Base-by-base conservation (phyloP, 306 rosid species). In the Castanea sativa region DNA sequence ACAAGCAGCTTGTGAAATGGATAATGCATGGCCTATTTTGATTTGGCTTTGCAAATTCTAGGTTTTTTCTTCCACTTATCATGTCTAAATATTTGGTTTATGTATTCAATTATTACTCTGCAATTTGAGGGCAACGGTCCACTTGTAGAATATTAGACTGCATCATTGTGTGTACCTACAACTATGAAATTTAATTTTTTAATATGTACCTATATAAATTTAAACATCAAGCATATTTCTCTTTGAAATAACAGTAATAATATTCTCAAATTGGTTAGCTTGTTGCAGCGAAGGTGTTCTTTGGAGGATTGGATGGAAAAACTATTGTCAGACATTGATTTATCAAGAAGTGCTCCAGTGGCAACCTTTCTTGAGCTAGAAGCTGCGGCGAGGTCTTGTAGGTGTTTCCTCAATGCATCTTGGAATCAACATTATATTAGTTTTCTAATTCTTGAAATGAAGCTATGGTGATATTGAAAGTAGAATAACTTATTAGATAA, bases 341-440 rank as follows among this genome's bases (percentile, higher is more conserved):
- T 92, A 79, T 92, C 99, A 61, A 89, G 99, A 90, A 95, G 97
- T 90, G 92, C 86, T 35, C 85, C 87, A 16, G 89, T 85, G 58
- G 99, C 97, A 51, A 87, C 84, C 14, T 92, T 92, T 87, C 96
- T 95, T 65, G 99, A 95, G 91, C 95, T 95, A 52, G 99, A 95
- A 90, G 98, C 98, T 80, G 92, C 98, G 81, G 99, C 87, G 80
- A 89, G 99, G 82, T 88, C 92, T 43, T 87, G 99, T 95, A 88
- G 76, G 92, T 87, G 83, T 85, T 79, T 73, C 80, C 76, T 82
- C 73, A 67, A 65, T 51, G 64, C 78, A 78, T 72, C 55, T 80
- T 73, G 16, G 69, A 76, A 69, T 70, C 63, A 4, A 30, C 32
- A 16, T 38, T 76, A 30, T 35, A 8, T 71, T 58, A 59, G 73